These are phyloP conservation scores for Daldinia sp. DNA, from an alignment of 2,329 filamentous ascomycete species.

Conservation along the genomic window DNA sequence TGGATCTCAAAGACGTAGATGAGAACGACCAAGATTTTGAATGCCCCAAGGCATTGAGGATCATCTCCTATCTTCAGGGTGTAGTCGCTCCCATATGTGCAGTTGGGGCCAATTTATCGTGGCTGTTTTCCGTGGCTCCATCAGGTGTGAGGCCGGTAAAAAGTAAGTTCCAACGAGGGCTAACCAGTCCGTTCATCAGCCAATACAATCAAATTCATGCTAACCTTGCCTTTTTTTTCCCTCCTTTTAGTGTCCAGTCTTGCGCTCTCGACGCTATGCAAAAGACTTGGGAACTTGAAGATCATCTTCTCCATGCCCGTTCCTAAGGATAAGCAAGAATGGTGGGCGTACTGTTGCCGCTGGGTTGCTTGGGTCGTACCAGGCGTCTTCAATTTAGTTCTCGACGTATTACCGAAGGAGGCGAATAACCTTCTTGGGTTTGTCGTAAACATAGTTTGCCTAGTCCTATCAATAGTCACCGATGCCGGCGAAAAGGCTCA, in stretches of 20 bases:
- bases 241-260: not conserved
- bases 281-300: not conserved
- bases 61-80: slow-evolving; percentile 1
- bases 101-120: not conserved
- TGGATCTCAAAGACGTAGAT: not conserved
- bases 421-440: not conserved
- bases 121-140: not conserved
- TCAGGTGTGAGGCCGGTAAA: not conserved
- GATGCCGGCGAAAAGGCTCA: not conserved
- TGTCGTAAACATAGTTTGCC: not conserved
- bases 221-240: not conserved
- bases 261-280: not conserved
- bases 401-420: not conserved
- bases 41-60: not conserved
- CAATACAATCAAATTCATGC: not conserved
- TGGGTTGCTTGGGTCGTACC: not conserved
- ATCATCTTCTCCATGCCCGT: not conserved
- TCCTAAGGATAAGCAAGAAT: not conserved
- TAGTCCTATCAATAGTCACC: not conserved
- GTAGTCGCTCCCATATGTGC: not conserved
- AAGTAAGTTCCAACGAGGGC: not conserved
- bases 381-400: not conserved
- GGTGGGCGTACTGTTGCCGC: not conserved
- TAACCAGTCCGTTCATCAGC: not conserved
- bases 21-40: not conserved